Percentiles rank a stretch among this genome's conserved stretches.
Evolutionary conservation across 2,329 filamentous ascomycete genomes (phyloP).

Genomic region (Chaetomium sp.): DNA sequence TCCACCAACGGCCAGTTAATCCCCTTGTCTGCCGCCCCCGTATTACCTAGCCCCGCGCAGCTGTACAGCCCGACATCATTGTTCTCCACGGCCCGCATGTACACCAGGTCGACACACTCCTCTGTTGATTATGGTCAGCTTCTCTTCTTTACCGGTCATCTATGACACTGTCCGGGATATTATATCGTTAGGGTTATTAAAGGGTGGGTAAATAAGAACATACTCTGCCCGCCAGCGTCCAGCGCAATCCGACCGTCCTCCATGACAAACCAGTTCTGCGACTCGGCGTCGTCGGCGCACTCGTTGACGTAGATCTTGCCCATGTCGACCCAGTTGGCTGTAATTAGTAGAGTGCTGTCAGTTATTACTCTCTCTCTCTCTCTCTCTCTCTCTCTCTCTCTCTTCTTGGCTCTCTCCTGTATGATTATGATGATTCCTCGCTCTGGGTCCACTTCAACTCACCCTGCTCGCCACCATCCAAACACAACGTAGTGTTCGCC

Average conservation of each 20-base stretch:
- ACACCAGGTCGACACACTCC: slow-evolving; percentile 37
- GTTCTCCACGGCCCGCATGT: slow-evolving; percentile 35
- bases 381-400: neutral
- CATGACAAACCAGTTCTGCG: slow-evolving; percentile 34
- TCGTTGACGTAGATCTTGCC: slow-evolving; percentile 30
- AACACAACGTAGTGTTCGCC: slow-evolving; percentile 32
- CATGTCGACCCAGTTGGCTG: slow-evolving; percentile 37
- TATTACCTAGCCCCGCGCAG: slow-evolving; percentile 35
- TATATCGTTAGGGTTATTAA: too few relatives aligned
- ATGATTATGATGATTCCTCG: too few relatives aligned
- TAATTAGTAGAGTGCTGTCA: neutral
- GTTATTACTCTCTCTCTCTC: neutral
- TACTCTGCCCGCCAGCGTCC: slow-evolving; percentile 31
- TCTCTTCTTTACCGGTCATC: too few relatives aligned
- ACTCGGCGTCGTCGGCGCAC: slow-evolving; percentile 29
- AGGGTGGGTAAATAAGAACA: neutral
- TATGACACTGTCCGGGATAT: too few relatives aligned
- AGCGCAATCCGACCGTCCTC: slow-evolving; percentile 35
- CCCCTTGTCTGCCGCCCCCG: slow-evolving; percentile 34
- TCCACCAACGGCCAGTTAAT: slow-evolving; percentile 36
- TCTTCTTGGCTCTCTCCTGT: neutral
- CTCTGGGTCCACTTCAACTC: neutral
- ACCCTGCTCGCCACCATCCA: slow-evolving; percentile 34
- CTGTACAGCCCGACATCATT: slow-evolving; percentile 36
- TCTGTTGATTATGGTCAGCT: slow-evolving; percentile 23